Evolutionary conservation across 2,329 filamentous ascomycete species (phyloP).

Genomic region (Stachybotrys elegans): DNA sequence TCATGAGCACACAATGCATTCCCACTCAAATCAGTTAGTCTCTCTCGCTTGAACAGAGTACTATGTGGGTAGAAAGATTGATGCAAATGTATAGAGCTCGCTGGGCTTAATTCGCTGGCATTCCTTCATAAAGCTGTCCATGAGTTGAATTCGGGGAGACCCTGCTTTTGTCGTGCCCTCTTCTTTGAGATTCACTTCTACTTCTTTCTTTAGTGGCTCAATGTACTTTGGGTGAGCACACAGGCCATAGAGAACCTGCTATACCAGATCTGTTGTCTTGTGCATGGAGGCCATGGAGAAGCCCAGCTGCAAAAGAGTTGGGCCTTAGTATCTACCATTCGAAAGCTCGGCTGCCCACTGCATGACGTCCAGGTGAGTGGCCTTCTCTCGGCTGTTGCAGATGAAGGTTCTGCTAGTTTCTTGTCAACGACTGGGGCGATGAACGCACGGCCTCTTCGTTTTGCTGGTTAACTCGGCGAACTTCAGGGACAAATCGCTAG

Average conservation of each 20-base stretch:
- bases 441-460: neutral
- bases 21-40: neutral
- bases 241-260: constrained; percentile 34
- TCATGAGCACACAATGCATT: neutral
- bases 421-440: neutral
- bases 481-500: constrained; percentile 4
- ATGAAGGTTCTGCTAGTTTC: neutral
- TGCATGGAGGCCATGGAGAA: constrained; percentile 56
- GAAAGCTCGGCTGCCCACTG: constrained; percentile 38
- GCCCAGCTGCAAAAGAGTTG: constrained; percentile 61
- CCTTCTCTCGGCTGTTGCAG: neutral
- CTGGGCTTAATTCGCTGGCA: constrained; percentile 19
- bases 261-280: constrained; percentile 31
- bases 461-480: neutral
- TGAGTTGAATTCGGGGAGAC: constrained; percentile 30
- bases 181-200: constrained; percentile 25
- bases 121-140: constrained; percentile 39
- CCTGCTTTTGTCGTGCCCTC: constrained; percentile 29
- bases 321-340: constrained; percentile 46
- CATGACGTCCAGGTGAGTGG: constrained; percentile 28
- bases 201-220: constrained; percentile 35
- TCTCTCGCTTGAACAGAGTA: neutral
- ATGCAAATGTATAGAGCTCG: constrained; percentile 2
- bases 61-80: neutral
- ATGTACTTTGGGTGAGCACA: constrained; percentile 32